Evolutionary conservation across 306 rosid species (phyloP), one percentile per base, ranked within the genome.

Genomic region (Citrullus mucosospermus): DNA sequence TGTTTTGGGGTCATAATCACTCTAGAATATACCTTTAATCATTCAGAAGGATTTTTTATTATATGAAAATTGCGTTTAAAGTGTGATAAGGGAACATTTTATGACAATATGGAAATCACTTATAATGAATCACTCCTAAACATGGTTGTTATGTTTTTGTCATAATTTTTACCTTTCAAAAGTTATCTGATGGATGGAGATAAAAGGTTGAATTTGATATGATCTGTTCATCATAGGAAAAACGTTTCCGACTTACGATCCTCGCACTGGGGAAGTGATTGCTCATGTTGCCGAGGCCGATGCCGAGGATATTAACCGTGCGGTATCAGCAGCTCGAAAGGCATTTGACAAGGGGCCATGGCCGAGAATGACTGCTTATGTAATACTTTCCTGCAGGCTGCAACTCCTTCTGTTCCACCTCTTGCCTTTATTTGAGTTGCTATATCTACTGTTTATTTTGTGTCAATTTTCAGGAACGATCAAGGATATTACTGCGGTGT

Each of bases 321-420:
- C 98, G 1, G 97, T 94, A 22, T 73, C 88, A 25, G 97, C 97
- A 51, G 98, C 98, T n/a, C 93, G 98, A 18, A 89, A 87, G 89
- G 98, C 98, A 56, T 94, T 94, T 12, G 97, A 94, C 77, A 96
- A 94, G 80, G 98, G 98, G 32, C 97, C 97, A 30, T 94, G 98
- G 98, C 98, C 98, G 4, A 94, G 80, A 84, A 90, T 94, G 98
- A 32, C 86, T 10, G 88, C 97, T 74, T 92, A 94, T 89, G 98
- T 94, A 85, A 51, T 54, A 25, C 28, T 62, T 82, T 56, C 30
- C 61, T 46, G 41, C 38, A 25, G 41, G 22, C 75, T 68, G 34
- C 54, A 43, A 68, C 55, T 41, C 6, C 54, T 12, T 3, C 18
- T 13, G 8, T 30, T 30, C 58, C 73, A 22, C 68, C 61, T 78